These are phyloP conservation scores for Cymodocea nodosa DNA, from an alignment of 116 monocot species.

Conservation along the genomic window DNA sequence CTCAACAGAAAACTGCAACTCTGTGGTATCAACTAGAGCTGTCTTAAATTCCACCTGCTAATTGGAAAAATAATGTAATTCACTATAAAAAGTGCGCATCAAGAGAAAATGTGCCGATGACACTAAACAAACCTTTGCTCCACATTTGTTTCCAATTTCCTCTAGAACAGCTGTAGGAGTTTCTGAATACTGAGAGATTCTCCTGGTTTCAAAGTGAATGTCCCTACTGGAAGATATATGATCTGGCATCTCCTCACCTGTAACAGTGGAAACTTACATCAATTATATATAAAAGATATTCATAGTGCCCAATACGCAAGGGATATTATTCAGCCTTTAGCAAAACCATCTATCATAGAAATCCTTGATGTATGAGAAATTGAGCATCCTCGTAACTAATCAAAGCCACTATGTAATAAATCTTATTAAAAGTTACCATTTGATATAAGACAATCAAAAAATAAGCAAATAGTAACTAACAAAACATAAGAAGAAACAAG, in stretches of 20 bases:
- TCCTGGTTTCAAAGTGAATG: constrained; percentile 17
- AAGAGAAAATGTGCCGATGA: background rate
- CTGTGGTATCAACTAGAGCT: constrained; percentile 11
- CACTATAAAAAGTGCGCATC: background rate
- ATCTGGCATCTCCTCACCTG: constrained; percentile 40
- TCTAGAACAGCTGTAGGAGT: constrained; percentile 43
- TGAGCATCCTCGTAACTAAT: too few relatives aligned
- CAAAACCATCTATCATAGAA: too few relatives aligned
- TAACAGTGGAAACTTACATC: constrained; percentile 12
- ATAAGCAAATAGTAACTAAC: too few relatives aligned
- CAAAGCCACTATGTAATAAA: too few relatives aligned
- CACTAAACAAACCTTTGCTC: constrained; percentile 32
- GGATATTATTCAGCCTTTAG: too few relatives aligned
- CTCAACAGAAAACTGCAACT: constrained; percentile 19
- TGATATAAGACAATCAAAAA: too few relatives aligned
- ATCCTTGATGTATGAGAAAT: too few relatives aligned
- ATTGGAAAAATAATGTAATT: background rate
- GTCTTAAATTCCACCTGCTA: constrained; percentile 16
- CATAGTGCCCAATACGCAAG: too few relatives aligned
- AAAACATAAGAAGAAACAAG: too few relatives aligned
- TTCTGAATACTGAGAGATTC: constrained; percentile 23
- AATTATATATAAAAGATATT: background rate
- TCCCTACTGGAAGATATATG: constrained; percentile 25
- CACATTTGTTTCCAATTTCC: constrained; percentile 60
- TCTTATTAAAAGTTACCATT: too few relatives aligned